phyloP scores from a whole-genome alignment of 2,329 filamentous ascomycete genomes.

The Exophiala lecanii-corni region DNA sequence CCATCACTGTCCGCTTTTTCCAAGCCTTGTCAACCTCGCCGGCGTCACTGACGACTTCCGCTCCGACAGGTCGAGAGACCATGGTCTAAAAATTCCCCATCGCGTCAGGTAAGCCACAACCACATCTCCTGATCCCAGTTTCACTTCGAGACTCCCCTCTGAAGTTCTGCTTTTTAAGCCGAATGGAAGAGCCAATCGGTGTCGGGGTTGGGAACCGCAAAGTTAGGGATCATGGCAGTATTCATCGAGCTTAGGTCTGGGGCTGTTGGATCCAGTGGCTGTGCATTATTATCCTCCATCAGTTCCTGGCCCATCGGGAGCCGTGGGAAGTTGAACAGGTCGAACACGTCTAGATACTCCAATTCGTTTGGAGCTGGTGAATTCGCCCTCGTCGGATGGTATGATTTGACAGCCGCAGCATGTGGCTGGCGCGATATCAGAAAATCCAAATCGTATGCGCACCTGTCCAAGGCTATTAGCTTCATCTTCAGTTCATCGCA shows the following conservation, averaged over 20 bases:
- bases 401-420: slow-evolving; percentile 24
- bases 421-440: slow-evolving; percentile 76
- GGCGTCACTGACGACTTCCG: too few relatives aligned
- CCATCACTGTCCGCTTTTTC: too few relatives aligned
- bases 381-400: slow-evolving; percentile 52
- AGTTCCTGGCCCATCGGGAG: slow-evolving; percentile 46
- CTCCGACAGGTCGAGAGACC: too few relatives aligned
- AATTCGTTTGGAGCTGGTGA: slow-evolving; percentile 76
- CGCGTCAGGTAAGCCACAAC: too few relatives aligned
- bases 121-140: too few relatives aligned
- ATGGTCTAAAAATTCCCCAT: too few relatives aligned
- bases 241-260: slow-evolving; percentile 27
- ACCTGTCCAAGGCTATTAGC: slow-evolving; percentile 21
- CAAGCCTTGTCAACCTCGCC: too few relatives aligned
- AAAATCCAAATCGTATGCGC: slow-evolving; percentile 67
- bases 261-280: slow-evolving; percentile 10
- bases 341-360: slow-evolving; percentile 88
- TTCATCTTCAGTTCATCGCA: slow-evolving; percentile 6
- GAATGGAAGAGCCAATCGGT: slow-evolving; percentile 39
- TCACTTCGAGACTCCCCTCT: too few relatives aligned
- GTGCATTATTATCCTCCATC: slow-evolving; percentile 10
- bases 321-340: slow-evolving; percentile 88
- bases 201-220: slow-evolving; percentile 43
- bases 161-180: too few relatives aligned
- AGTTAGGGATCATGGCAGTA: slow-evolving; percentile 44